These are phyloP conservation scores for Uronychia setigera DNA, from an alignment of 73 alveolate species.

Conservation along the genomic window DNA sequence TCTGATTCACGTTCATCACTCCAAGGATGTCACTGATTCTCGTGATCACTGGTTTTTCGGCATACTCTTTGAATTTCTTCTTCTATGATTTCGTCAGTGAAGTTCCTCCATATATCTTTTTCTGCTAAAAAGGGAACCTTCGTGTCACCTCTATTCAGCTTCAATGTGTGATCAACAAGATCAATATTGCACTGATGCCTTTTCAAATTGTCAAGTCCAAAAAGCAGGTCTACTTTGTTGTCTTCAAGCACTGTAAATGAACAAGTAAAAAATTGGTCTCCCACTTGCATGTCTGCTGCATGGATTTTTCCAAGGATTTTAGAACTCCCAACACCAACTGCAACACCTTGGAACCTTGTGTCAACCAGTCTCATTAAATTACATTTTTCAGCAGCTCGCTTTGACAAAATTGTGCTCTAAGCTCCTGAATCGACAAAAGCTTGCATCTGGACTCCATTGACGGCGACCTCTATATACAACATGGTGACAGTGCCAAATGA, in stretches of 20 bases:
- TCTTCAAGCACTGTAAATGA: constrained; percentile 89
- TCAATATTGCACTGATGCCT: constrained; percentile 89
- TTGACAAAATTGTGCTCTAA: constrained; percentile 88
- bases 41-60: too few relatives aligned
- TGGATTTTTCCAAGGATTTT: constrained; percentile 91
- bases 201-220: constrained; percentile 93
- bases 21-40: too few relatives aligned
- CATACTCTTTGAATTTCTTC: too few relatives aligned
- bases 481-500: constrained; percentile 85
- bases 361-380: constrained; percentile 88
- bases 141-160: constrained; percentile 82
- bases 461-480: constrained; percentile 84
- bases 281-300: constrained; percentile 88
- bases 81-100: constrained; percentile 67
- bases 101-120: constrained; percentile 73
- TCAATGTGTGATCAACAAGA: constrained; percentile 75
- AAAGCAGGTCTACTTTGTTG: constrained; percentile 85
- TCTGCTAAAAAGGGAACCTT: constrained; percentile 88
- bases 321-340: constrained; percentile 91
- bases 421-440: constrained; percentile 98
- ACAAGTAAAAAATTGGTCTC: constrained; percentile 76
- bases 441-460: constrained; percentile 77
- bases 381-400: constrained; percentile 80
- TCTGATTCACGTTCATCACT: too few relatives aligned
- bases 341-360: constrained; percentile 90